Base-by-base conservation (phyloP, 768 basidiomycete genomes). In the Rhizopogon vinicolor region DNA sequence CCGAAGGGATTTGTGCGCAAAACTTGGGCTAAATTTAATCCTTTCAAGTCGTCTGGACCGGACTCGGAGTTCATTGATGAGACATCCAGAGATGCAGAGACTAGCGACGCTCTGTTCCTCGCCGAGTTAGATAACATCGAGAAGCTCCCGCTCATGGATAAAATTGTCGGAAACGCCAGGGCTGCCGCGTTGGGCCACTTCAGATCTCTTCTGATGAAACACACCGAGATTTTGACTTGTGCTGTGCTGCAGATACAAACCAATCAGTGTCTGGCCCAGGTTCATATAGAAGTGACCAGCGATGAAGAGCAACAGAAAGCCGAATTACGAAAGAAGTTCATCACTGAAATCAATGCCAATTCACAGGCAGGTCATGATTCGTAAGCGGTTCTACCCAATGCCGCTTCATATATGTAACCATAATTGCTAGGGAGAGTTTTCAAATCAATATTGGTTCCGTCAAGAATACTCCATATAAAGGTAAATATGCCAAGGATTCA, bases 61-160 rank as follows among this genome's bases (percentile, higher is more conserved):
- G 40, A 60, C 3, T 41, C 25, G 0, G 45, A 13, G n/a, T 1
- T 8, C 8, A 13, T 63, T 19, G 46, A 62, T 5, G 14, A 18
- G 10, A 49, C 59, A 14, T 2, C 62, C 16, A 45, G 5, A 12
- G 40, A n/a, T 0, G 56, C 63, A 22, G 44, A 35, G 2, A 31
- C 12, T 2, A 12, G 57, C 0, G 66, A 68, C n/a, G 33, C n/a
- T 28, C 56, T 53, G 7, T 61, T 68, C 29, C 51, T 69, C 22
- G 41, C 37, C 1, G 33, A 54, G 0, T 10, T 68, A 14, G 41
- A 28, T 1, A 25, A 49, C 28, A 51, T 52, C 51, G 57, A 55
- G 16, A 33, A 7, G 5, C 22, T 44, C 51, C 63, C 62, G 18
- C 6, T 1, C 16, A n/a, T 59, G 31, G 49, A 37, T 7, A 1